Conservation (phyloP, 2,329 filamentous ascomycete genomes). For the Teratosphaeria pseudoeucalypti region DNA sequence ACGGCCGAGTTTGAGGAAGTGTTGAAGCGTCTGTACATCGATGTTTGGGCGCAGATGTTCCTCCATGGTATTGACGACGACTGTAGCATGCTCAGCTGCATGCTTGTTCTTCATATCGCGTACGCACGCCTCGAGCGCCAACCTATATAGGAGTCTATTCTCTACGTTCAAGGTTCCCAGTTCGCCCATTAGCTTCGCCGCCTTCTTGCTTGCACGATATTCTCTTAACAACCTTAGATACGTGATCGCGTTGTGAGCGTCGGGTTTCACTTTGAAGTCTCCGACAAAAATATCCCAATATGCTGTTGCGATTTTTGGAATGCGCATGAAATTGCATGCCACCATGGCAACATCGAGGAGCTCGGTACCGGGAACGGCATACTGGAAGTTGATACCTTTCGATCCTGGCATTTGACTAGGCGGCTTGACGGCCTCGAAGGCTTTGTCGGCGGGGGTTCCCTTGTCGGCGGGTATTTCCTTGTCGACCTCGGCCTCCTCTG, state of each 20-base stretch:
- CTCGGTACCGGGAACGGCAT: slow-evolving; percentile 41
- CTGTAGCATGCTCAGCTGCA: slow-evolving; percentile 53
- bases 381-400: slow-evolving; percentile 20
- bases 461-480: slow-evolving; percentile 20
- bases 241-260: slow-evolving; percentile 57
- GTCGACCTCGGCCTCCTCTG: slow-evolving; percentile 12
- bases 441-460: slow-evolving; percentile 20
- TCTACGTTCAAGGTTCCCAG: background rate
- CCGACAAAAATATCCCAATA: slow-evolving; percentile 71
- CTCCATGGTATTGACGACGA: slow-evolving; percentile 56
- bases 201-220: slow-evolving; percentile 54
- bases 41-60: slow-evolving; percentile 30
- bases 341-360: slow-evolving; percentile 60
- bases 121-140: slow-evolving; percentile 63
- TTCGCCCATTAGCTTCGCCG: slow-evolving; percentile 17
- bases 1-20: slow-evolving; percentile 49
- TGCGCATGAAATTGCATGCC: slow-evolving; percentile 50
- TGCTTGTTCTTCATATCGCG: slow-evolving; percentile 68
- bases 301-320: slow-evolving; percentile 50
- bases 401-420: slow-evolving; percentile 2
- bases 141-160: slow-evolving; percentile 49
- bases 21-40: slow-evolving; percentile 42
- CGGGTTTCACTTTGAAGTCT: slow-evolving; percentile 55
- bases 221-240: slow-evolving; percentile 58
- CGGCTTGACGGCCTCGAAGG: slow-evolving; percentile 16